These are phyloP conservation scores for Byssoonygena ceratinophila DNA, from an alignment of 2,329 filamentous ascomycete genomes.

Conservation along the genomic window DNA sequence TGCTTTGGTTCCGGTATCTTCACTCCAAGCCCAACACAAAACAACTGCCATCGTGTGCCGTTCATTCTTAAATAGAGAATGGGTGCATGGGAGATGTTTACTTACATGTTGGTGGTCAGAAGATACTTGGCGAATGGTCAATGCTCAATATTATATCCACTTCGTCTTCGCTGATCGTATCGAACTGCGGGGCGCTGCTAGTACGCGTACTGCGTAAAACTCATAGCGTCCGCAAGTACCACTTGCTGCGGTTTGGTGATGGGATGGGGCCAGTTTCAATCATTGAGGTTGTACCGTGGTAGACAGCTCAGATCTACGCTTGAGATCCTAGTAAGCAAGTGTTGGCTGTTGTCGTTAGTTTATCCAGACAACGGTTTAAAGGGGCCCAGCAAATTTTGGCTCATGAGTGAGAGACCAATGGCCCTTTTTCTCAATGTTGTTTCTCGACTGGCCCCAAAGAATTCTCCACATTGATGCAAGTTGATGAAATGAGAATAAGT, in stretches of 20 bases:
- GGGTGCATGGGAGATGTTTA: too few relatives aligned
- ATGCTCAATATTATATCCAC: not conserved
- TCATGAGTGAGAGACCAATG: not conserved
- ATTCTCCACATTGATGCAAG: too few relatives aligned
- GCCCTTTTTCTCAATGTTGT: not conserved
- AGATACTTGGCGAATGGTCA: slow-evolving; percentile 1
- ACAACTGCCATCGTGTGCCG: too few relatives aligned
- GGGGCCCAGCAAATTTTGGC: not conserved
- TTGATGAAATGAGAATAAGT: too few relatives aligned
- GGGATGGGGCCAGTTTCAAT: not conserved
- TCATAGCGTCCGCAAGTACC: not conserved
- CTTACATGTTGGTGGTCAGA: not conserved
- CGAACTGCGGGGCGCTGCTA: slow-evolving; percentile 2
- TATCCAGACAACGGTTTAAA: not conserved
- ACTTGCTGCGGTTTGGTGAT: not conserved
- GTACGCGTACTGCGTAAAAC: not conserved
- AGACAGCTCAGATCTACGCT: not conserved
- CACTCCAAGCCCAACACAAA: too few relatives aligned
- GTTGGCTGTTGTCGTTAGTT: not conserved
- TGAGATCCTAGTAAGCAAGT: not conserved
- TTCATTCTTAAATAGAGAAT: too few relatives aligned
- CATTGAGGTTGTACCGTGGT: too few relatives aligned
- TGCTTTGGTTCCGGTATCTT: too few relatives aligned
- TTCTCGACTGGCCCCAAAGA: too few relatives aligned
- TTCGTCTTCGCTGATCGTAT: not conserved